phyloP scores from a whole-genome alignment of 1,139 yeast genomes.

The Wickerhamiella pararugosa region DNA sequence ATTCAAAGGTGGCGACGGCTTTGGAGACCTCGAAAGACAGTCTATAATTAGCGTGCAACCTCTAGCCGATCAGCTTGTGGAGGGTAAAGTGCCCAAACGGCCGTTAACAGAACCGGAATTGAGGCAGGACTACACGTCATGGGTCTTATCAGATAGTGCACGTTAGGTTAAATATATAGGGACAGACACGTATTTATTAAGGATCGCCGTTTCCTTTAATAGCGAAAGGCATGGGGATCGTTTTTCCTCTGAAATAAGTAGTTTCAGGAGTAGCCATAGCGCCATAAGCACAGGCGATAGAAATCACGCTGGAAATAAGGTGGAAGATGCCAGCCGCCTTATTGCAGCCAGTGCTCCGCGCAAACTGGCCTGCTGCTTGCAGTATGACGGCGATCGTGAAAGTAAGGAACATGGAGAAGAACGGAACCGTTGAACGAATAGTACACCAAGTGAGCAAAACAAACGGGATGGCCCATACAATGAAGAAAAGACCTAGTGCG shows the following conservation, averaged over 20 bases:
- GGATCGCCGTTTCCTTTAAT: background rate
- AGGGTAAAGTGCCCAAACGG: slow-evolving; percentile 9
- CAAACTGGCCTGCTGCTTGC: slow-evolving; percentile 45
- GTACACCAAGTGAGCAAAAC: slow-evolving; percentile 52
- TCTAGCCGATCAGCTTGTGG: background rate
- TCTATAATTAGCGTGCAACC: background rate
- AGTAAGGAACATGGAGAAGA: slow-evolving; percentile 50
- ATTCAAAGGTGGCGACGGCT: slow-evolving; percentile 58
- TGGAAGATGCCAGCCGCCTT: slow-evolving; percentile 55
- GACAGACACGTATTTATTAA: background rate
- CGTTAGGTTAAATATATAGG: background rate
- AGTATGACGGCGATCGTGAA: slow-evolving; percentile 54
- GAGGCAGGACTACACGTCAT: slow-evolving; percentile 12
- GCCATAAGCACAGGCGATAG: slow-evolving; percentile 80
- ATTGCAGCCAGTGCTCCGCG: slow-evolving; percentile 19
- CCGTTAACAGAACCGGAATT: slow-evolving; percentile 14
- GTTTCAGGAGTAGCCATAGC: slow-evolving; percentile 59
- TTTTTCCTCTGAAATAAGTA: slow-evolving; percentile 38
- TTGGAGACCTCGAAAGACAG: slow-evolving; percentile 12
- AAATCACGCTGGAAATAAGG: slow-evolving; percentile 23
- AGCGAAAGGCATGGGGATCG: slow-evolving; percentile 19
- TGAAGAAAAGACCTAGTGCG: slow-evolving; percentile 41
- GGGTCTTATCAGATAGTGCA: slow-evolving; percentile 7
- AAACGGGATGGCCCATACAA: slow-evolving; percentile 59
- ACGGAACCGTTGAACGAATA: slow-evolving; percentile 64